Evolutionary conservation across 129 eudicot species (phyloP), one percentile per base, ranked within the genome.

Genomic region (Pittosporum tobira): DNA sequence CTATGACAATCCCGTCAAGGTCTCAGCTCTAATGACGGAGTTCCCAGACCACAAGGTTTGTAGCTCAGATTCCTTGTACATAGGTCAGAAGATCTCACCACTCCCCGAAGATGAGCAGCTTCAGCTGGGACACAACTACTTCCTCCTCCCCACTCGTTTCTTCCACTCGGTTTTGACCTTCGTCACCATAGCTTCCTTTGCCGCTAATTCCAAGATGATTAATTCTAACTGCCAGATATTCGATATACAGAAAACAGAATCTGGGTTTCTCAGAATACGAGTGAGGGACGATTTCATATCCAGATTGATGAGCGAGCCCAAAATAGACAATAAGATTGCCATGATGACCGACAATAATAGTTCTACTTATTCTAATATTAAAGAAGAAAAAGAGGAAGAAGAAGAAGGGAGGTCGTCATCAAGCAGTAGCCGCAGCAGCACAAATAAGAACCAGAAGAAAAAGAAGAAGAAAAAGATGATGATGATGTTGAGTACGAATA

Each of bases 31-130:
- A 24, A 77, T 74, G 81, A 43, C 50, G 0, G 78, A 67, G 28
- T 66, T 59, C 42, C 77, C 77, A 0, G 74, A 71, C 28, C 74
- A 61, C 64, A 63, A 57, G 75, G 80, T 83, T 3, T 79, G 85
- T 53, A 59, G 70, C 28, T 79, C 90, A 1, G 90, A 83, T 64
- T 68, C 82, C n/a, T 83, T 83, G 29, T 83, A 79, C 73, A 78
- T 79, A 26, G 90, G 90, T 36, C 84, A 73, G 58, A 83, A 73
- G 61, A 75, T 77, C 37, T 71, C 80, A 7, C 72, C 82, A 5
- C 77, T 83, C 3, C 31, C 77, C 2, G 69, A 62, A 24, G 61
- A 83, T 54, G 85, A 83, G 10, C 62, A 72, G 20, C 90, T 83
- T 28, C 74, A 69, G 43, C 70, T 55, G 2, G 90, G 90, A 15